Base-by-base conservation (phyloP, 176 grass and related monocot genomes). In the Avena eriantha region DNA sequence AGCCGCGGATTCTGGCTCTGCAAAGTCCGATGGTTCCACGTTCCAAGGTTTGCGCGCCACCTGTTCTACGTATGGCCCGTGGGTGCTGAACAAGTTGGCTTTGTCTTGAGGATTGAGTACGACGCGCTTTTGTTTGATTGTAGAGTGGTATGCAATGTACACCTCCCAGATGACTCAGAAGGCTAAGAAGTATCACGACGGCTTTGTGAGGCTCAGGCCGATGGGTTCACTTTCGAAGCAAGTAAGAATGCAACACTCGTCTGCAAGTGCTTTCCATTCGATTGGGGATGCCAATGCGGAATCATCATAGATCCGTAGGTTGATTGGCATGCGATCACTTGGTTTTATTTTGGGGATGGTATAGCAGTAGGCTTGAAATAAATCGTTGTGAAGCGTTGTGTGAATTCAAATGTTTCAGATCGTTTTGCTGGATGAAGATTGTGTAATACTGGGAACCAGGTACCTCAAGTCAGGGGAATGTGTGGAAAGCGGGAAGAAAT, bases 161-260 rank as follows among this genome's bases (percentile, higher is more conserved):
- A 98, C 90, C 9, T 51, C 88, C 33, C 91, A 98, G 78, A 39
- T 95, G 78, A 94, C 93, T 79, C 88, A 92, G 76, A 98, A 94
- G 63, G 86, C 90, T 69, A 98, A 98, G 83, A 95, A 86, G 76
- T 94, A 82, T 51, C 93, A 95, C 43, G 92, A 95, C 61, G 96
- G 93, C 5, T 69, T 87, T 5, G 82, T 98, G 57, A 87, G 77
- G 78, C 86, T 98, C 31, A 81, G 57, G 46, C 71, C 83, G 35
- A 33, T 81, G 49, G 90, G 88, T 72, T 89, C 75, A 4, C 86
- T 56, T 34, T 80, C 58, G 4, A 95, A 92, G 78, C 96, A 96
- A 88, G 96, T 94, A 82, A 58, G 35, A 41, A 84, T 76, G 57
- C 10, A 12, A 54, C 73, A 11, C 11, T 12, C 23, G 6, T 81